phyloP scores from a whole-genome alignment of 306 rosid genomes.

The Rosa multiflora region DNA sequence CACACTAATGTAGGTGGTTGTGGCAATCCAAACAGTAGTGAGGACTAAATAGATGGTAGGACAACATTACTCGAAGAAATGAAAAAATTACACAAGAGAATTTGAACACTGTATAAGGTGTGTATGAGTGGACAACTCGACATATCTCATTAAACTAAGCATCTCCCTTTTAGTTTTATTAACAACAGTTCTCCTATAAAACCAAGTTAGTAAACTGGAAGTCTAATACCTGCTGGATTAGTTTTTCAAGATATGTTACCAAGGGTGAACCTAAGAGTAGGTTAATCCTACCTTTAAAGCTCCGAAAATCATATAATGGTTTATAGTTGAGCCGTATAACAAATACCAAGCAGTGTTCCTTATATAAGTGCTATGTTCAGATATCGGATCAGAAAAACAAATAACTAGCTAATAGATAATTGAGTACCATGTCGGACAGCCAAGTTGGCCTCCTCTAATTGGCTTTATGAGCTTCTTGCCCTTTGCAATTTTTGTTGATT shows the following conservation, averaged over 20 bases:
- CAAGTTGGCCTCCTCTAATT: neutral
- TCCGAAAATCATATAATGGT: neutral
- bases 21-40: too few species aligned
- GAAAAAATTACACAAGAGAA: too few species aligned
- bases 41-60: conserved; percentile 13
- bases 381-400: neutral
- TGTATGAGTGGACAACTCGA: too few species aligned
- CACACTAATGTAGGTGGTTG: neutral
- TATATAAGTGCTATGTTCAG: neutral
- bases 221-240: too few species aligned
- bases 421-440: neutral
- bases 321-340: neutral
- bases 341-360: neutral
- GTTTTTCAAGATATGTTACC: too few species aligned
- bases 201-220: too few species aligned
- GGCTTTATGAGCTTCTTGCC: neutral
- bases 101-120: too few species aligned
- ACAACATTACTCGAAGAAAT: too few species aligned
- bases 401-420: neutral
- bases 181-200: too few species aligned
- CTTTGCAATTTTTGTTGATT: neutral
- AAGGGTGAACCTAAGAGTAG: neutral
- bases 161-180: too few species aligned
- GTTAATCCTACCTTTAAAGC: neutral
- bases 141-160: too few species aligned